phyloP scores from a whole-genome alignment of 2,329 filamentous ascomycete species.

The Xylariaceae sp. region DNA sequence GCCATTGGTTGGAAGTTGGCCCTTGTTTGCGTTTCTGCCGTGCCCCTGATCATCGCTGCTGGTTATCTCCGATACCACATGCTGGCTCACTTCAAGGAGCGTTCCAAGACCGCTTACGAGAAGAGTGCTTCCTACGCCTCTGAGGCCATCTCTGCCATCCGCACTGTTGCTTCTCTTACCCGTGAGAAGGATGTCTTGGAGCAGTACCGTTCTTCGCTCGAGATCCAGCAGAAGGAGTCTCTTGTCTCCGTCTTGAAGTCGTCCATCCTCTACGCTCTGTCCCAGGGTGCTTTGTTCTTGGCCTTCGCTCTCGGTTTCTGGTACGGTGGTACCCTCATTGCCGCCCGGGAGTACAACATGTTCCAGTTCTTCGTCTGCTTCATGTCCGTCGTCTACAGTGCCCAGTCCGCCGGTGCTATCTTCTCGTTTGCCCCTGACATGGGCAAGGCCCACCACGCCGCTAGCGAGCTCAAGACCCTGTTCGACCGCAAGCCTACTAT shows the following conservation, averaged over 20 bases:
- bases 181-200: constrained; percentile 74
- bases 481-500: constrained; percentile 79
- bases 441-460: constrained; percentile 85
- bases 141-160: constrained; percentile 88
- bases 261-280: constrained; percentile 73
- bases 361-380: constrained; percentile 95
- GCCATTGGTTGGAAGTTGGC: constrained; percentile 83
- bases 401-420: constrained; percentile 83
- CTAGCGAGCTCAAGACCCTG: constrained; percentile 71
- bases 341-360: constrained; percentile 62
- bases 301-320: constrained; percentile 87
- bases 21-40: constrained; percentile 71
- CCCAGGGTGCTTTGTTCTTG: constrained; percentile 78
- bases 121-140: constrained; percentile 81
- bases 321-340: constrained; percentile 79
- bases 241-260: constrained; percentile 71
- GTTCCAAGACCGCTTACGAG: constrained; percentile 75
- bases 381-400: constrained; percentile 80
- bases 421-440: constrained; percentile 90
- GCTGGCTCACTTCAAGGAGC: constrained; percentile 70
- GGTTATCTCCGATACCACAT: constrained; percentile 88
- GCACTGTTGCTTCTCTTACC: constrained; percentile 86
- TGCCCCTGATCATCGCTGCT: constrained; percentile 71
- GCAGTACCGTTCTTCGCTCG: constrained; percentile 64
- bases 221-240: constrained; percentile 60